Percentiles rank a stretch among this genome's conserved stretches.
Evolutionary conservation across 257 asterid species (phyloP).

Genomic region (Agastache rugosa): DNA sequence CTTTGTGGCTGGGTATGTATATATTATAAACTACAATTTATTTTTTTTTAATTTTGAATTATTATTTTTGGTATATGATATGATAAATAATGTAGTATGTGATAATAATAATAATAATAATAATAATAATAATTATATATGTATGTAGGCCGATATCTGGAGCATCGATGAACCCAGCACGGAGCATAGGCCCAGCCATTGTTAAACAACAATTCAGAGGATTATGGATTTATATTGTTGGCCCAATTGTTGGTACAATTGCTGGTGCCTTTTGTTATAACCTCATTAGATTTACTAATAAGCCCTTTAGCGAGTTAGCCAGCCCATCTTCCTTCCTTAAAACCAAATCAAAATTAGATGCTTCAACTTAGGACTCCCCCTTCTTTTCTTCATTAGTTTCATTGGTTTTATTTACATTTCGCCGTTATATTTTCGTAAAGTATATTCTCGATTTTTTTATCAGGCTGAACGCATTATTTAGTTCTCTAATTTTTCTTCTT

Average conservation of each 20-base stretch:
- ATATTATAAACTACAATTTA: not conserved
- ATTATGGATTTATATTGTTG: constrained; percentile 67
- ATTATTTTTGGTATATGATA: not conserved
- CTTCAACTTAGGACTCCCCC: not conserved
- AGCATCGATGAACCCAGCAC: constrained; percentile 93
- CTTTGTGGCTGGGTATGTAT: constrained; percentile 69
- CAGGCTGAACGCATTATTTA: not conserved
- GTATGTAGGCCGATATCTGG: constrained; percentile 80
- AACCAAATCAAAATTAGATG: constrained; percentile 1
- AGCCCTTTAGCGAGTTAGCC: constrained; percentile 50
- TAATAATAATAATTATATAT: no score
- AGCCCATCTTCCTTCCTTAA: constrained; percentile 27
- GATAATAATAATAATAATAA: no score
- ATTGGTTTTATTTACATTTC: not conserved
- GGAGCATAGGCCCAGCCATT: constrained; percentile 86
- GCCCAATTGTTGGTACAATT: constrained; percentile 65
- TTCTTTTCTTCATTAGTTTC: not conserved
- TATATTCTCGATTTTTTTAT: not conserved
- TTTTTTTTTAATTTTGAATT: no score
- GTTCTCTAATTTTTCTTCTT: not conserved
- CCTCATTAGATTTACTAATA: constrained; percentile 56
- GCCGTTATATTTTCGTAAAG: not conserved
- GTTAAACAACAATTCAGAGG: constrained; percentile 55
- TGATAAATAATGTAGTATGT: not conserved
- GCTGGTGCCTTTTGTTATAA: constrained; percentile 64